Percentiles rank a stretch among this genome's conserved stretches.
These are phyloP conservation scores for Fusarium humuli DNA, from an alignment of 2,329 filamentous ascomycete genomes.

Conservation along the genomic window DNA sequence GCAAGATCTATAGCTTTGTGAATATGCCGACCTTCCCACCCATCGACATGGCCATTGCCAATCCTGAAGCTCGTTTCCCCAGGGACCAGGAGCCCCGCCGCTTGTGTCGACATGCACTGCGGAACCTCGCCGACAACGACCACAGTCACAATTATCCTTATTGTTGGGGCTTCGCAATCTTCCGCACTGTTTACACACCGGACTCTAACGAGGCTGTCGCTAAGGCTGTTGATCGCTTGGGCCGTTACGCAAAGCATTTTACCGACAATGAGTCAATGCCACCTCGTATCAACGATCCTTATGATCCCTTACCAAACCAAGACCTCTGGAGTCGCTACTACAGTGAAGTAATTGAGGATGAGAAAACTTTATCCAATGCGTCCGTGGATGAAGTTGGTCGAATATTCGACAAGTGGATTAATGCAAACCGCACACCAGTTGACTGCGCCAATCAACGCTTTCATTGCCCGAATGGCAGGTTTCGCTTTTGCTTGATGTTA, in stretches of 20 bases:
- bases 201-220: slow-evolving; percentile 30
- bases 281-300: slow-evolving; percentile 14
- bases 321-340: slow-evolving; percentile 38
- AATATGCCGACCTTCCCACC: slow-evolving; percentile 18
- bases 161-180: slow-evolving; percentile 42
- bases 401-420: not conserved
- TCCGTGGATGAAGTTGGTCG: slow-evolving; percentile 18
- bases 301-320: slow-evolving; percentile 27
- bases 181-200: slow-evolving; percentile 38
- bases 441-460: slow-evolving; percentile 5
- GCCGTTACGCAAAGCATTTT: slow-evolving; percentile 27
- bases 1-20: not conserved
- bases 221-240: slow-evolving; percentile 32
- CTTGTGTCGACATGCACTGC: slow-evolving; percentile 13
- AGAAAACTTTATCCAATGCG: slow-evolving; percentile 18
- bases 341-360: slow-evolving; percentile 36
- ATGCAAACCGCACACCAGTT: slow-evolving; percentile 1
- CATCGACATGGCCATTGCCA: slow-evolving; percentile 33
- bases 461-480: slow-evolving; percentile 24
- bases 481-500: slow-evolving; percentile 38
- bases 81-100: slow-evolving; percentile 22
- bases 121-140: slow-evolving; percentile 30
- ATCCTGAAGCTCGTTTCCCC: slow-evolving; percentile 25
- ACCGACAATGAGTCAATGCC: slow-evolving; percentile 16
- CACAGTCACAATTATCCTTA: slow-evolving; percentile 38